phyloP scores from a whole-genome alignment of 1,284 basidiomycete genomes.

The Meira miltonrushii region DNA sequence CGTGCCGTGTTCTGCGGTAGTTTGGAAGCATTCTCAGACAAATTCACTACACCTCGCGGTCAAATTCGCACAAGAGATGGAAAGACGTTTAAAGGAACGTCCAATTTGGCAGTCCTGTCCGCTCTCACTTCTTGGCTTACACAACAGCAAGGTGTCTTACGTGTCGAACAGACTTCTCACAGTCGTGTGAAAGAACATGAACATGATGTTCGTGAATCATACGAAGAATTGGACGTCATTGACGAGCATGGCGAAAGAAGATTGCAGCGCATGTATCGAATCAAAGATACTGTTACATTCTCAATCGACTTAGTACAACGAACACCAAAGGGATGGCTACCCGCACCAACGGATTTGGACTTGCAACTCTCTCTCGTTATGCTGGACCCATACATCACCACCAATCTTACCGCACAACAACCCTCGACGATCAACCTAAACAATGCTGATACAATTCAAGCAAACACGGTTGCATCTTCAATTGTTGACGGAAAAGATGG shows the following conservation, averaged over 20 bases:
- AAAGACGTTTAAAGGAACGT: conserved; percentile 58
- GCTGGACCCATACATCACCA: conserved; percentile 67
- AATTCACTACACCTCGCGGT: conserved; percentile 4
- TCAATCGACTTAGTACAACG: conserved; percentile 67
- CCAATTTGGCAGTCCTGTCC: conserved; percentile 68
- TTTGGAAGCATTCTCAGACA: conserved; percentile 66
- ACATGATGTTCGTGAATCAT: conserved; percentile 36
- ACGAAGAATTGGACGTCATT: conserved; percentile 34
- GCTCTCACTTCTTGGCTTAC: conserved; percentile 85
- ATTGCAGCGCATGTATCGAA: conserved; percentile 63
- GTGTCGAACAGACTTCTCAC: conserved; percentile 71
- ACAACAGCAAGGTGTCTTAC: conserved; percentile 75
- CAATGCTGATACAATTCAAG: neutral
- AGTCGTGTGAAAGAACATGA: conserved; percentile 60
- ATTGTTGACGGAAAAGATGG: conserved; percentile 17
- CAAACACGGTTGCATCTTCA: conserved; percentile 53
- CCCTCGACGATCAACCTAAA: neutral
- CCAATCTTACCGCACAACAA: conserved; percentile 21
- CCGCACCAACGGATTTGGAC: conserved; percentile 67
- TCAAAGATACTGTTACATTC: conserved; percentile 77
- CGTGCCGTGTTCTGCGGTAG: conserved; percentile 58
- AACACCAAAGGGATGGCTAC: conserved; percentile 63
- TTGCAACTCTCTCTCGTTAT: conserved; percentile 93
- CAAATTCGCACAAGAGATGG: conserved; percentile 61
- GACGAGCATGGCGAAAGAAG: conserved; percentile 56